Base-by-base conservation (phyloP, 2,329 filamentous ascomycete genomes). In the Aspergillus transmontanensis region DNA sequence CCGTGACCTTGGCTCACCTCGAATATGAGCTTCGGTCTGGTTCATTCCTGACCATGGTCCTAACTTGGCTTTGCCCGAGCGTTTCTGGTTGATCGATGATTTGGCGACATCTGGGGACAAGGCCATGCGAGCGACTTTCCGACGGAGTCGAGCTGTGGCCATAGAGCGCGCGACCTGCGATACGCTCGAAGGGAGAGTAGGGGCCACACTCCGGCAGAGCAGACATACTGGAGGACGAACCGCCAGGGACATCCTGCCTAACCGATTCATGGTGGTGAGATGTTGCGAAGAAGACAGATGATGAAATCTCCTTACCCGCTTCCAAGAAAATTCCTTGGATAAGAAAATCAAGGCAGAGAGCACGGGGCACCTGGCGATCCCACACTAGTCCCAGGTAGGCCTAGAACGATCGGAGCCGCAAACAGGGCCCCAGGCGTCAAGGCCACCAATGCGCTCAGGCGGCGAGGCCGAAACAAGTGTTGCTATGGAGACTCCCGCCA, bases 31-130 rank as follows among this genome's bases (percentile, higher is more conserved):
- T 43, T 80, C 75, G 11, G 78, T 86, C 69, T 82, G 76, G 66
- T 89, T 89, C 85, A 88, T 87, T 10, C 80, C 85, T 21, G 82
- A 83, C 72, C 87, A 89, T 2, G 87, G 86, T 6, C 84, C 83
- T 66, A 82, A 80, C 60, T 77, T 76, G 56, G 79, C 78, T 61
- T 80, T 78, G 50, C 76, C 75, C 10, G 73, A 66, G 3, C 80
- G 79, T 64, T 74, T 78, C 46, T 75, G 75, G 50, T 72, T 79
- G 21, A 76, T 56, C 0, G 72, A 71, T 1, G 67, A 23, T 57
- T 68, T 74, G 51, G 65, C 65, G 43, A 76, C 73, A 61, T 75
- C 70, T n/a, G 71, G 69, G 28, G 78, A 78, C 10, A 79, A 69
- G 12, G 75, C 68, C 77, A 78, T 79, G 28, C 78, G 77, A 36